Evolutionary conservation across 345 rosid genomes (phyloP).

Genomic region (Lenwebbia sp.): DNA sequence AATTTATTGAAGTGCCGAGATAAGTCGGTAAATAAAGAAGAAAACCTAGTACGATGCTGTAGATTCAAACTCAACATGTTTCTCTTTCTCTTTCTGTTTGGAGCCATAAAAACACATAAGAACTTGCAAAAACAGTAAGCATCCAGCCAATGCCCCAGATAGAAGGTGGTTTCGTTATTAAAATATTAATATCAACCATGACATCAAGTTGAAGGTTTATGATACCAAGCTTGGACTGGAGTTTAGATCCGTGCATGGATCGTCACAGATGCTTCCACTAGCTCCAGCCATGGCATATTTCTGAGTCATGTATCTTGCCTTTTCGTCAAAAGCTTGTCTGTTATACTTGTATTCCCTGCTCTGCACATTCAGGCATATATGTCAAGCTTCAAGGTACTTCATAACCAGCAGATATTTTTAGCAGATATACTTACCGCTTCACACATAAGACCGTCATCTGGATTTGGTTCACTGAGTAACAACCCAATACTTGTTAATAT

Average conservation of each 20-base stretch:
- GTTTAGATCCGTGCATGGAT: conserved; percentile 11
- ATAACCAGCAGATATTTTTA: neutral
- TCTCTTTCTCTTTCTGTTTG: neutral
- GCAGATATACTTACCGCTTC: conserved; percentile 48
- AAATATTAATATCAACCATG: neutral
- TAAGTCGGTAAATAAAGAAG: neutral
- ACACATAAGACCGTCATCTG: conserved; percentile 80
- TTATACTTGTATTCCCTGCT: conserved; percentile 79
- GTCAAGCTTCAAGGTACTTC: neutral
- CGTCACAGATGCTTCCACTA: conserved; percentile 13
- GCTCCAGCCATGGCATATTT: conserved; percentile 44
- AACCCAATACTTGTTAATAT: conserved; percentile 61
- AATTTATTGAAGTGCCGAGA: neutral
- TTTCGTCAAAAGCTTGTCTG: conserved; percentile 56
- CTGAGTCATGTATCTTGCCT: conserved; percentile 61
- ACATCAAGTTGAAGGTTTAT: neutral
- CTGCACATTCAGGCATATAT: conserved; percentile 25
- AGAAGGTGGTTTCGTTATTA: neutral
- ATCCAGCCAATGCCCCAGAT: neutral
- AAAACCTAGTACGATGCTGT: neutral
- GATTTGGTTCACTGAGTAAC: conserved; percentile 69
- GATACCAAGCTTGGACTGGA: conserved; percentile 8
- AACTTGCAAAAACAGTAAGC: neutral
- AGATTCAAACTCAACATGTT: neutral
- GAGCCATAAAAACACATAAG: neutral